A percentile compares a stretch with the other conserved stretches of the same genome.
Evolutionary conservation across 192 early-diverging fungal species (phyloP).

Genomic region (Chytriomyces sp.): DNA sequence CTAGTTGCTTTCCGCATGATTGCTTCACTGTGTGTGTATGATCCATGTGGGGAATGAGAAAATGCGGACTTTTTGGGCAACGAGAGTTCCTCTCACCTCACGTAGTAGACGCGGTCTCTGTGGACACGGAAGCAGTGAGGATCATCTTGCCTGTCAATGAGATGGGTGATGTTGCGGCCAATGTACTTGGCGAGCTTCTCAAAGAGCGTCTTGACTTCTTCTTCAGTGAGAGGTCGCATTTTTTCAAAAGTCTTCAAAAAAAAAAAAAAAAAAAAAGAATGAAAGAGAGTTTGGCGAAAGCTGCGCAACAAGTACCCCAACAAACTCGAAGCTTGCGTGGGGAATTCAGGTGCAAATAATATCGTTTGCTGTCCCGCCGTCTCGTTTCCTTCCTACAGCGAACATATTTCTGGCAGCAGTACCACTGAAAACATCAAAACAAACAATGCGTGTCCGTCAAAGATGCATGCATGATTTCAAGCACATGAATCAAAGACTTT

Average conservation of each 20-base stretch:
- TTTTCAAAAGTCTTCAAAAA: constrained; percentile 39
- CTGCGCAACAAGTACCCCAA: no score
- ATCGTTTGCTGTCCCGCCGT: no score
- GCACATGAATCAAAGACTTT: no score
- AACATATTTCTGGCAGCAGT: no score
- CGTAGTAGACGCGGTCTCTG: constrained; percentile 93
- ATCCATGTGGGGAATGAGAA: background rate
- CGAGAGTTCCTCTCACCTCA: constrained; percentile 60
- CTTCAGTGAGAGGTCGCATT: constrained; percentile 97
- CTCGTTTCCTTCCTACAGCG: no score
- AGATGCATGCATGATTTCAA: no score
- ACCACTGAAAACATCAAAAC: no score
- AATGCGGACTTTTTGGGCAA: background rate
- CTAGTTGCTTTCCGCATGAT: constrained; percentile 88
- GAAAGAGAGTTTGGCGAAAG: no score
- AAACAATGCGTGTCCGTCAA: no score
- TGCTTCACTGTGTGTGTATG: constrained; percentile 65
- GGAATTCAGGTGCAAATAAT: no score
- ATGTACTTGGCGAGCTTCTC: constrained; percentile 99
- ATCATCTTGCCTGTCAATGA: constrained; percentile 95
- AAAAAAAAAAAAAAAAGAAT: constrained; percentile 30
- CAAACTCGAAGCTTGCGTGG: no score
- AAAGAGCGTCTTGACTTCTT: constrained; percentile 97
- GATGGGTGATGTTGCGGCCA: constrained; percentile 91
- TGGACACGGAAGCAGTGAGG: constrained; percentile 96